phyloP scores from a whole-genome alignment of 495 filamentous ascomycete species.

The Neurospora sp. region DNA sequence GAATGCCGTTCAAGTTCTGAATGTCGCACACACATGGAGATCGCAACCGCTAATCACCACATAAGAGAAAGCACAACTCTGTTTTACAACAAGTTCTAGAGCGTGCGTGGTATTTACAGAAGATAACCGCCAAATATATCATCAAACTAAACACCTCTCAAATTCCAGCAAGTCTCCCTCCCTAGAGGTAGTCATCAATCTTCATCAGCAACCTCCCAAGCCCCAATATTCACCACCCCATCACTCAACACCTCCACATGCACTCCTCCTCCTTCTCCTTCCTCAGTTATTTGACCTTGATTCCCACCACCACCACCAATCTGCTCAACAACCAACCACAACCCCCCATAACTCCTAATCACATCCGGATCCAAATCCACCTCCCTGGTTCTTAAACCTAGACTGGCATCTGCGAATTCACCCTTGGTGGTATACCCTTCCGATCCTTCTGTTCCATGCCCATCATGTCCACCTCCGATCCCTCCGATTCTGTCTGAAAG shows the following conservation, averaged over 20 bases:
- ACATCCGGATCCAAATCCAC: conserved; percentile 55
- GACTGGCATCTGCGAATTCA: conserved; percentile 55
- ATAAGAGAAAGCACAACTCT: not conserved
- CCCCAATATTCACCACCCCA: conserved; percentile 49
- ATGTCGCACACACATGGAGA: not conserved
- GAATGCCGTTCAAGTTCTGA: not conserved
- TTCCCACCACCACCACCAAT: conserved; percentile 31
- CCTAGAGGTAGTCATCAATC: not conserved
- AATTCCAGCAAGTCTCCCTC: not conserved
- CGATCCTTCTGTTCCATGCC: conserved; percentile 11
- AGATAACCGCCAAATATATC: not conserved
- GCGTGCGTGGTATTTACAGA: not conserved
- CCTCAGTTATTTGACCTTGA: conserved; percentile 8
- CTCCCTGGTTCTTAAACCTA: conserved; percentile 59
- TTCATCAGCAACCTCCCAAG: conserved; percentile 37
- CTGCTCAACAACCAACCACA: conserved; percentile 75
- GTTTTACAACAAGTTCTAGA: not conserved
- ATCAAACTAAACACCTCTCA: not conserved
- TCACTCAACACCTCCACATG: conserved; percentile 63
- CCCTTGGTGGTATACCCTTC: conserved; percentile 32
- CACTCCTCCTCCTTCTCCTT: conserved; percentile 40
- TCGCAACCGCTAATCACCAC: not conserved
- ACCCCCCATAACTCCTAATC: conserved; percentile 34
- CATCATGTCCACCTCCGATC: not conserved
- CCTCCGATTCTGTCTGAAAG: not conserved